A percentile compares a stretch with the other conserved stretches of the same genome.
Conservation (phyloP, 306 rosid species). For the Cucumis sativus region Cucumber_9930_V3 NC_026658.2:4467001-4467500, state of each 20-base stretch:
- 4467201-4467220: slow-evolving; percentile 40
- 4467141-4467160: slow-evolving; percentile 58
- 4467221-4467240: background rate
- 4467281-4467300: background rate
- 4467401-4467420: background rate
- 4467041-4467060: slow-evolving; percentile 46
- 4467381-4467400: background rate
- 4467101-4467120: slow-evolving; percentile 46
- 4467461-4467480: slow-evolving; percentile 9
- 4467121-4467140: slow-evolving; percentile 44
- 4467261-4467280: background rate
- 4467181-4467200: slow-evolving; percentile 77
- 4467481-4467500: slow-evolving; percentile 36
- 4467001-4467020: slow-evolving; percentile 31
- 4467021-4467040: slow-evolving; percentile 23
- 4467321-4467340: background rate
- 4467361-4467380: background rate
- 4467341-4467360: background rate
- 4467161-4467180: slow-evolving; percentile 57
- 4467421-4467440: background rate
- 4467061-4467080: slow-evolving; percentile 39
- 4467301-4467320: background rate
- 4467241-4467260: background rate
- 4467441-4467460: background rate
- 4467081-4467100: slow-evolving; percentile 12